These are phyloP conservation scores for Candida oleophila DNA, from an alignment of 805 yeast genomes.

Conservation along the genomic window DNA sequence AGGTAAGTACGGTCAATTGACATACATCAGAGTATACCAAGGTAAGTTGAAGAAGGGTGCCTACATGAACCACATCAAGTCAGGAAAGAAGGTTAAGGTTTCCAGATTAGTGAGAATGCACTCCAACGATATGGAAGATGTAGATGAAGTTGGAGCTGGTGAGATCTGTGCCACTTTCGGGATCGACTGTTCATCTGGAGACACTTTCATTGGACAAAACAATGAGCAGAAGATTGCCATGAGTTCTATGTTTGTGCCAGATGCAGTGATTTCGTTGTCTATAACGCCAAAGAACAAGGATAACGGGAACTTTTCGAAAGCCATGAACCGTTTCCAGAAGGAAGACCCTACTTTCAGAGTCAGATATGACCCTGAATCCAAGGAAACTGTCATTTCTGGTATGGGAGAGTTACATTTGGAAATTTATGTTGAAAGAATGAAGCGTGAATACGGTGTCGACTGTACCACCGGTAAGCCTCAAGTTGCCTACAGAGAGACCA, in stretches of 20 bases:
- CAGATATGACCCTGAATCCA: conserved; percentile 82
- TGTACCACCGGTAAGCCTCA: conserved; percentile 97
- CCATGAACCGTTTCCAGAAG: conserved; percentile 94
- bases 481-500: conserved; percentile 96
- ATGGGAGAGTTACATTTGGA: conserved; percentile 98
- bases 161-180: conserved; percentile 99
- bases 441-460: conserved; percentile 93
- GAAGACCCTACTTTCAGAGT: conserved; percentile 99
- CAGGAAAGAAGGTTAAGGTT: conserved; percentile 91
- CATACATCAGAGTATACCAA: conserved; percentile 95
- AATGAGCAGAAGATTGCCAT: conserved; percentile 69
- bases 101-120: conserved; percentile 97
- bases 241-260: conserved; percentile 99
- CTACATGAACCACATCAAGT: conserved; percentile 82
- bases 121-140: conserved; percentile 98
- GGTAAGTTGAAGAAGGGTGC: conserved; percentile 91
- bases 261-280: conserved; percentile 93
- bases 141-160: conserved; percentile 92
- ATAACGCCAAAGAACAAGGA: conserved; percentile 88
- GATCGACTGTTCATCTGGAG: conserved; percentile 98
- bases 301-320: conserved; percentile 86
- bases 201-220: conserved; percentile 86
- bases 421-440: conserved; percentile 97
- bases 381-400: conserved; percentile 93
- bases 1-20: conserved; percentile 96